Evolutionary conservation across 2,329 filamentous ascomycete genomes (phyloP).

Genomic region (Pochonia chlamydosporia): DNA sequence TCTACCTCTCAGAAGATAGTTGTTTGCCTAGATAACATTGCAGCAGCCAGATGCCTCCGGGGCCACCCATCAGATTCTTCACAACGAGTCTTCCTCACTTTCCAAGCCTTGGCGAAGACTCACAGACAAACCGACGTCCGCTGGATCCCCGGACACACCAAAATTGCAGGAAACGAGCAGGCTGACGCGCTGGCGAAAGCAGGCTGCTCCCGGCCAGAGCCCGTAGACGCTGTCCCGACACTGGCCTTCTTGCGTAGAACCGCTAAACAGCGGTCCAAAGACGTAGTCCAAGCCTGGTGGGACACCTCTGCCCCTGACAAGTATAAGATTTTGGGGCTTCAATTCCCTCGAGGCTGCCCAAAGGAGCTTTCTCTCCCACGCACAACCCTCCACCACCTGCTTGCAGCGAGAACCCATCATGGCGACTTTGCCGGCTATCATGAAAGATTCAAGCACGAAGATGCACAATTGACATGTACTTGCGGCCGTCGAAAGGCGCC

Average conservation of each 20-base stretch:
- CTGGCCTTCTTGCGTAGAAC: constrained; percentile 1
- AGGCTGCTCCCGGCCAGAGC: neutral
- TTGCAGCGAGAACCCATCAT: neutral
- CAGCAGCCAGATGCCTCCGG: neutral
- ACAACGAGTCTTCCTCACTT: constrained; percentile 11
- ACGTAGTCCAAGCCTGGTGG: constrained; percentile 6
- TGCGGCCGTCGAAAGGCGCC: neutral
- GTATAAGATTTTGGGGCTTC: too few relatives aligned
- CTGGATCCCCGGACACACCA: constrained; percentile 9
- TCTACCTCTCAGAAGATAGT: neutral
- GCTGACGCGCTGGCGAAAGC: neutral
- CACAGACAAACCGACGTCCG: constrained; percentile 2
- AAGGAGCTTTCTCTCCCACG: neutral
- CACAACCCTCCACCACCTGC: neutral
- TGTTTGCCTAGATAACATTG: neutral
- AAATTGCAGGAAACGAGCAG: neutral
- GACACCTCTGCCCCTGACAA: too few relatives aligned
- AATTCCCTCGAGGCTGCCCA: too few relatives aligned
- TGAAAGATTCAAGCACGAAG: neutral
- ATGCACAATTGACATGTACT: neutral
- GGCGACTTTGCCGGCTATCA: neutral
- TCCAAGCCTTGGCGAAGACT: constrained; percentile 5
- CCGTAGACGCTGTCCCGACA: neutral
- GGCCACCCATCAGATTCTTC: constrained; percentile 8
- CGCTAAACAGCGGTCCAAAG: constrained; percentile 5